Percentiles rank a stretch among this genome's conserved stretches.
phyloP scores from a whole-genome alignment of 1,284 basidiomycete genomes.

The Cryptococcus sp. region DNA sequence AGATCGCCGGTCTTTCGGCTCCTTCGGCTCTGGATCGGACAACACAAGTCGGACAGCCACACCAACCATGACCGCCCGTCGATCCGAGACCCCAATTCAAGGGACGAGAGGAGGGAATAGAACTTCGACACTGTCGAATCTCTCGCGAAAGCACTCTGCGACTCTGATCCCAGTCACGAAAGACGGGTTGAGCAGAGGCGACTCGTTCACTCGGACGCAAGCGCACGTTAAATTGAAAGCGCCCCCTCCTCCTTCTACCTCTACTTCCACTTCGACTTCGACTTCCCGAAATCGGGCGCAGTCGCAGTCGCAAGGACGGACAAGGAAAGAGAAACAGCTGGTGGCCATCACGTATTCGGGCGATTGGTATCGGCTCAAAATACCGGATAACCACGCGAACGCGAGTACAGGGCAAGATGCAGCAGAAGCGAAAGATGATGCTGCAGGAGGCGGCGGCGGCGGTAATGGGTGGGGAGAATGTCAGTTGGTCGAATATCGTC shows the following conservation, averaged over 20 bases:
- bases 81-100: slow-evolving; percentile 20
- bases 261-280: background rate
- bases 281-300: background rate
- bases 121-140: background rate
- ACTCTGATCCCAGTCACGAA: background rate
- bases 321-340: slow-evolving; percentile 67
- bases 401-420: background rate
- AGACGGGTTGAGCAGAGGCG: background rate
- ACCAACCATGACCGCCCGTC: slow-evolving; percentile 2
- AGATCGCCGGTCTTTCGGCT: slow-evolving; percentile 29
- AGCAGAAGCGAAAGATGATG: slow-evolving; percentile 3
- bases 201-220: background rate
- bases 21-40: slow-evolving; percentile 26
- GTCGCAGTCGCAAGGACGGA: background rate
- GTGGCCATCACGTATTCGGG: slow-evolving; percentile 83
- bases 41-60: slow-evolving; percentile 23
- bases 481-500: slow-evolving; percentile 49
- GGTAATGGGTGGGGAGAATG: slow-evolving; percentile 25
- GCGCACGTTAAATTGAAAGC: slow-evolving; percentile 1
- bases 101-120: background rate
- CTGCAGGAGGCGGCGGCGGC: slow-evolving; percentile 9
- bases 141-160: background rate
- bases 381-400: slow-evolving; percentile 56
- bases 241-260: background rate
- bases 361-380: slow-evolving; percentile 85